Evolutionary conservation across 331 rosid species (phyloP), one percentile per base, ranked within the genome.

Genomic region (Quercus tomentella): DNA sequence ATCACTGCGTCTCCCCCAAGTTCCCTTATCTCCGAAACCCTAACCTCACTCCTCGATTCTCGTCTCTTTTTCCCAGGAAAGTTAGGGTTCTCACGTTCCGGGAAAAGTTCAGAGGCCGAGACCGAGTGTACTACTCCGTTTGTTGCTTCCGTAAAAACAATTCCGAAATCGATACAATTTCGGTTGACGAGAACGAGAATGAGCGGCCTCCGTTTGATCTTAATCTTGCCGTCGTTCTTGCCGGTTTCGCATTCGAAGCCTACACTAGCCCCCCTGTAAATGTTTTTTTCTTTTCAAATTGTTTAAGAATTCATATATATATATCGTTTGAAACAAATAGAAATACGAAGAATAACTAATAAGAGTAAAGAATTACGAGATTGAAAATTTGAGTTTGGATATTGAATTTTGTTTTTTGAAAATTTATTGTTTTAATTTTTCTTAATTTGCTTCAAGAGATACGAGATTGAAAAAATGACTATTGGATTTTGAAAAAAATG

Each of bases 211-310:
- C 89, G 2, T 95, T 95, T 56, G 98, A 95, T 77, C 92, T 91
- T 80, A 92, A 95, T 78, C 94, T 95, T 37, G 98, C 97, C 0
- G 98, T 95, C 21, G 84, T 95, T 86, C 92, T 95, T 1, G 98
- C 98, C 1, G 98, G 97, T 4, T 95, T 95, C 69, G 96, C 98
- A 1, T 95, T 95, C 70, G 98, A 95, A 79, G 96, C 98, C 51
- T 95, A 95, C 75, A 49, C 94, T 31, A 89, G 80, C 51, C 98
- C 98, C 5, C 87, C 97, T 18, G 98, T 94, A 86, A 78, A 54
- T 71, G 17, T 56, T 60, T 65, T 57, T 33, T 9, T 3, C 49
- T 74, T n/a, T n/a, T 76, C 43, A 11, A 30, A n/a, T 33, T 1
- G 17, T 37, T 72, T 7, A 30, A 60, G 66, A 10, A 21, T 60